A percentile compares a stretch with the other conserved stretches of the same genome.
phyloP scores from a whole-genome alignment of 2,329 filamentous ascomycete species.

The Aspergillus eucalypticola region DNA sequence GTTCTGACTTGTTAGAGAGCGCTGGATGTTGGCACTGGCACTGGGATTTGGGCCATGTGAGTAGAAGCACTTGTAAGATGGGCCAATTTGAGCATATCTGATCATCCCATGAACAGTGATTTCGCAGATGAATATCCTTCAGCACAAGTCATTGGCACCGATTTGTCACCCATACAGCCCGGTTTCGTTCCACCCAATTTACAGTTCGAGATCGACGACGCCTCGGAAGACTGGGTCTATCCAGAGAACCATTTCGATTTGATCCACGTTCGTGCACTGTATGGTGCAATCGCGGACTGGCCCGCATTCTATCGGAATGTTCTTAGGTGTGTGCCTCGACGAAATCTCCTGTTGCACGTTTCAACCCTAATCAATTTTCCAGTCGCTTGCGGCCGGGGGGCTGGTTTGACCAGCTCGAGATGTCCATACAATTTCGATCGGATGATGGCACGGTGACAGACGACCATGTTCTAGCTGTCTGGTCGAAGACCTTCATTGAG shows the following conservation, averaged over 20 bases:
- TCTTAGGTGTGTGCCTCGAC: slow-evolving; percentile 13
- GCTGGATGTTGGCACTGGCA: slow-evolving; percentile 28
- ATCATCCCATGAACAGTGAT: slow-evolving; percentile 23
- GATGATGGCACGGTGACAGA: slow-evolving; percentile 25
- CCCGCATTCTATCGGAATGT: slow-evolving; percentile 24
- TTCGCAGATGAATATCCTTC: slow-evolving; percentile 48
- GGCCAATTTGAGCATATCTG: not conserved
- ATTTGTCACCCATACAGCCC: slow-evolving; percentile 65
- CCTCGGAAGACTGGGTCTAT: slow-evolving; percentile 57
- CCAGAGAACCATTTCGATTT: slow-evolving; percentile 52
- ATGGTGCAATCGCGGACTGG: slow-evolving; percentile 26
- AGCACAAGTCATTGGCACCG: slow-evolving; percentile 60
- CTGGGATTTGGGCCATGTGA: slow-evolving; percentile 26
- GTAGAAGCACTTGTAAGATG: not conserved
- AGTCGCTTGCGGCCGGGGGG: slow-evolving; percentile 28
- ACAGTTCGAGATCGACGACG: slow-evolving; percentile 68
- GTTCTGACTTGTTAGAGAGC: slow-evolving; percentile 16
- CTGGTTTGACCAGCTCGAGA: slow-evolving; percentile 30
- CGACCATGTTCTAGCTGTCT: slow-evolving; percentile 27
- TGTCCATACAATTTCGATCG: slow-evolving; percentile 28
- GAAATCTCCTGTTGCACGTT: not conserved
- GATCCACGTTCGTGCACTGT: slow-evolving; percentile 48
- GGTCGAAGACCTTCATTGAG: slow-evolving; percentile 31
- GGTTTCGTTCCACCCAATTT: slow-evolving; percentile 65
- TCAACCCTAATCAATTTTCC: not conserved